A percentile compares a stretch with the other conserved stretches of the same genome.
Evolutionary conservation across 345 rosid species (phyloP).

Genomic region (Citrus hindsii): DNA sequence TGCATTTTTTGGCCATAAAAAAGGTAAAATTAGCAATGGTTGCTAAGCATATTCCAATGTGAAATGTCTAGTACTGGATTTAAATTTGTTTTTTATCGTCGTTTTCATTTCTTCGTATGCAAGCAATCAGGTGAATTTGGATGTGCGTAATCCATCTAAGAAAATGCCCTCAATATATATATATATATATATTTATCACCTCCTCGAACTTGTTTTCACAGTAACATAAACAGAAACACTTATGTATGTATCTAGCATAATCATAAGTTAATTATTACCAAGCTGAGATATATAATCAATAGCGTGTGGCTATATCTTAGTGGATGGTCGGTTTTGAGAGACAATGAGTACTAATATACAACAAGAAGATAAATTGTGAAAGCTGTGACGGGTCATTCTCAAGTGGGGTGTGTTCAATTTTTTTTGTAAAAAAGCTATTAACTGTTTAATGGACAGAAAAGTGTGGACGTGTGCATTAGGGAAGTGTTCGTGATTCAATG

Average conservation of each 20-base stretch:
- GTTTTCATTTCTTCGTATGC: constrained; percentile 17
- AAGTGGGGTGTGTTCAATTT: too few species aligned
- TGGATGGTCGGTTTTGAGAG: not conserved
- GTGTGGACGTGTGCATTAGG: too few species aligned
- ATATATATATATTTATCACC: not conserved
- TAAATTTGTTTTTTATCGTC: constrained; percentile 30
- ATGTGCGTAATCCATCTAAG: not conserved
- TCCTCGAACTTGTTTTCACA: not conserved
- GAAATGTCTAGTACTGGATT: not conserved
- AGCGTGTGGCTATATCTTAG: not conserved
- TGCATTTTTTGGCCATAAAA: not conserved
- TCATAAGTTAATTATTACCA: not conserved
- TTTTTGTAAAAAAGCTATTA: too few species aligned
- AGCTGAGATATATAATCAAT: too few species aligned
- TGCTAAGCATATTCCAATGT: not conserved
- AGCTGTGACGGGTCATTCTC: too few species aligned
- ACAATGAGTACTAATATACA: not conserved
- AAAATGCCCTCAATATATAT: not conserved
- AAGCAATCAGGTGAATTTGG: constrained; percentile 1
- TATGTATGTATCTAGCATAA: not conserved
- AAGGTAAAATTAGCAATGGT: not conserved
- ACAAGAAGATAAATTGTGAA: not conserved
- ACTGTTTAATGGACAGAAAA: too few species aligned
- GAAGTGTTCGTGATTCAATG: too few species aligned
- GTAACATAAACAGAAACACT: not conserved